Conservation (phyloP, 2,329 filamentous ascomycete genomes). For the Penicillium occitanis region DNA sequence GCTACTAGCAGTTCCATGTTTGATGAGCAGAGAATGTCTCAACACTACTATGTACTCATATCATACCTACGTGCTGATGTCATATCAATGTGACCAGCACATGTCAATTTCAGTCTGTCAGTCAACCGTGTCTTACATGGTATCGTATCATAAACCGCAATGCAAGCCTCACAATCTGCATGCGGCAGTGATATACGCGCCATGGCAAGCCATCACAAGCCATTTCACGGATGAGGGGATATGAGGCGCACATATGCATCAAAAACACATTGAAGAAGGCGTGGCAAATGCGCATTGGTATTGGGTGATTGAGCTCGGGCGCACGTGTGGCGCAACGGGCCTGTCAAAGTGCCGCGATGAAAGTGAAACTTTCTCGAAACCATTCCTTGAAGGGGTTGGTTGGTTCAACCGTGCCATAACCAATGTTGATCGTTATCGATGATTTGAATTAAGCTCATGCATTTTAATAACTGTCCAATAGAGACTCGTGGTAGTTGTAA, state of each 20-base stretch:
- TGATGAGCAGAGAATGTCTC: conserved; percentile 2
- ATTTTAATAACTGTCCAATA: background rate
- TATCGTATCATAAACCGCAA: background rate
- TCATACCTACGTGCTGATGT: background rate
- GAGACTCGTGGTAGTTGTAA: background rate
- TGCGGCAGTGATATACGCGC: conserved; percentile 8
- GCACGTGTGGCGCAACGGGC: conserved; percentile 3
- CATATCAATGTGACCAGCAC: background rate
- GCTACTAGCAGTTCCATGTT: background rate
- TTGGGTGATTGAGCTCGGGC: background rate
- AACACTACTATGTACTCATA: background rate
- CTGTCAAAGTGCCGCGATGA: background rate
- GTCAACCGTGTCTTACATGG: background rate
- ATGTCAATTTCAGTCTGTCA: background rate
- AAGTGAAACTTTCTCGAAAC: background rate
- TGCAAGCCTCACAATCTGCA: conserved; percentile 17
- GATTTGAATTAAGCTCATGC: background rate
- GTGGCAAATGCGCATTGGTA: conserved; percentile 11
- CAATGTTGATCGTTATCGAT: background rate
- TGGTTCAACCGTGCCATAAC: background rate
- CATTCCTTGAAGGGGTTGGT: background rate
- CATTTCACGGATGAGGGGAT: background rate
- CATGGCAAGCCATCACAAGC: background rate
- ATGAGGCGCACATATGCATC: conserved; percentile 5
- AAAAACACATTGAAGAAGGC: background rate